A percentile compares a stretch with the other conserved stretches of the same genome.
phyloP scores from a whole-genome alignment of 352 stramenopile species.

The Phytophthora pinifolia region DNA sequence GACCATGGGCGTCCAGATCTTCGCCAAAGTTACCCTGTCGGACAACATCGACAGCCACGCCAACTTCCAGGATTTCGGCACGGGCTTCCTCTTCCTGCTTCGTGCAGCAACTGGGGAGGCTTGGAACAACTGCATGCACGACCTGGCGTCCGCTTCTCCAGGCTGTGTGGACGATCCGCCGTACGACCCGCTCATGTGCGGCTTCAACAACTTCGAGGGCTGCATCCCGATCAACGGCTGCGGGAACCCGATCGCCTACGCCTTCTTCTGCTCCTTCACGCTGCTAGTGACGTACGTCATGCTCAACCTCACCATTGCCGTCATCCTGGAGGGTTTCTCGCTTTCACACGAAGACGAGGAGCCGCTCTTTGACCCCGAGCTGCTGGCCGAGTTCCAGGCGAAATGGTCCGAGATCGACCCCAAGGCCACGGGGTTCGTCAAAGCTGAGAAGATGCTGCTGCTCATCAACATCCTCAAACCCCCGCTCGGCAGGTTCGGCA shows the following conservation, averaged over 20 bases:
- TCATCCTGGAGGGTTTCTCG: constrained; percentile 93
- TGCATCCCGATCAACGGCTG: constrained; percentile 82
- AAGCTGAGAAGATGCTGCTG: constrained; percentile 62
- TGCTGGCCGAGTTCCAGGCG: constrained; percentile 88
- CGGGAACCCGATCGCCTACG: constrained; percentile 56
- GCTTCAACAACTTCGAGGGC: constrained; percentile 64
- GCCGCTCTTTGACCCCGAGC: constrained; percentile 80
- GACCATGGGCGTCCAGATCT: constrained; percentile 92
- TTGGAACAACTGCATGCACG: constrained; percentile 94
- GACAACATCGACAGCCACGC: constrained; percentile 82
- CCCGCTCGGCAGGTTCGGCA: constrained; percentile 66
- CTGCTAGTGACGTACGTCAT: constrained; percentile 94
- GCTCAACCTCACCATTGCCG: constrained; percentile 94
- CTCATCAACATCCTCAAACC: constrained; percentile 78
- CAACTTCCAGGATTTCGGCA: constrained; percentile 93
- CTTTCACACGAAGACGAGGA: constrained; percentile 86
- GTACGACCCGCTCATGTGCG: constrained; percentile 62
- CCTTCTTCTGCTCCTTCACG: constrained; percentile 87
- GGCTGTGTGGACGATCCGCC: constrained; percentile 68
- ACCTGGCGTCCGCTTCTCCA: constrained; percentile 42
- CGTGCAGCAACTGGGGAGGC: constrained; percentile 91
- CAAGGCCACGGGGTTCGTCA: constrained; percentile 82
- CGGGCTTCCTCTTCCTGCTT: constrained; percentile 89
- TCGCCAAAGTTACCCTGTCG: constrained; percentile 79
- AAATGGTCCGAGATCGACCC: constrained; percentile 91